Base-by-base conservation (phyloP, 495 filamentous ascomycete genomes). In the Aspergillus nanangensis region DNA sequence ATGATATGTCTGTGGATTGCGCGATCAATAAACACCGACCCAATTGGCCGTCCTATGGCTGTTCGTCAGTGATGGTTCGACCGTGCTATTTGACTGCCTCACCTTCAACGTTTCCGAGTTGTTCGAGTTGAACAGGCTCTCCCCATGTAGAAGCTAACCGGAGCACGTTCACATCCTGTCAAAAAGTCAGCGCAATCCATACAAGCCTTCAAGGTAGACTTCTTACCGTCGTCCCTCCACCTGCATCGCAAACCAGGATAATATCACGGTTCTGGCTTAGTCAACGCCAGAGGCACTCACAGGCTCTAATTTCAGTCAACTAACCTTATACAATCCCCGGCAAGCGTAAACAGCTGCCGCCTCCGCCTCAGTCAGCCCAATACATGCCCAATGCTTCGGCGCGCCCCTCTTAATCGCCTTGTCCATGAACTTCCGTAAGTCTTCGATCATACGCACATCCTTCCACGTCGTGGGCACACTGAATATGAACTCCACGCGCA, bases 361-460 rank as follows among this genome's bases (percentile, higher is more conserved):
- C 57, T 86, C 82, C 3, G 82, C 80, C 56, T 87, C 83, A 0
- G 83, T 87, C 13, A 86, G 57, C n/a, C 79, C 78, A 33, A 87
- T 79, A n/a, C 51, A 57, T 1, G 74, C 75, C 4, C 58, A 62
- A 57, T 83, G 77, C 14, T n/a, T n/a, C n/a, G n/a, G n/a, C n/a
- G n/a, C n/a, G n/a, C n/a, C n/a, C n/a, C n/a, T n/a, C n/a, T n/a
- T n/a, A n/a, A n/a, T n/a, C n/a, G n/a, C n/a, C n/a, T n/a, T n/a
- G n/a, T n/a, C n/a, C n/a, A n/a, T n/a, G n/a, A n/a, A n/a, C n/a
- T n/a, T n/a, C n/a, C n/a, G n/a, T n/a, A n/a, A n/a, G n/a, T n/a
- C n/a, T n/a, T n/a, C n/a, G n/a, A n/a, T n/a, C n/a, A n/a, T n/a
- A n/a, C n/a, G n/a, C n/a, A n/a, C n/a, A n/a, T n/a, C n/a, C n/a